These are phyloP conservation scores for Waltiozyma solani DNA, from an alignment of 1,139 yeast species.

Conservation along the genomic window DNA sequence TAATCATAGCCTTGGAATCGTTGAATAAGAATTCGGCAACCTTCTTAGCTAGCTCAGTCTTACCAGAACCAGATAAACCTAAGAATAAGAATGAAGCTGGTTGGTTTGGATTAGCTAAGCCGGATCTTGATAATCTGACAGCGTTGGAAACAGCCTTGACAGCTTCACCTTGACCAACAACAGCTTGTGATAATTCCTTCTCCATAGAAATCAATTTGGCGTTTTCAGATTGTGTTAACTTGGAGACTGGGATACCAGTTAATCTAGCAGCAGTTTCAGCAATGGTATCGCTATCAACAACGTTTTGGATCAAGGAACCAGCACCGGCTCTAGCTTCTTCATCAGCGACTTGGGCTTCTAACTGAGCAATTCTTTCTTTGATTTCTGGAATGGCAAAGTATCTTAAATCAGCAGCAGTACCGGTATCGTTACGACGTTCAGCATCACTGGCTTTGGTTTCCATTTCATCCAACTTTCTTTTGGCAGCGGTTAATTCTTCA, in stretches of 20 bases:
- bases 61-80: slow-evolving; percentile 97
- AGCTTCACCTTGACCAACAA: slow-evolving; percentile 95
- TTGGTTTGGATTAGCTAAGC: slow-evolving; percentile 89
- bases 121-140: slow-evolving; percentile 88
- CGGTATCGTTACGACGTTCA: slow-evolving; percentile 92
- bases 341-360: slow-evolving; percentile 70
- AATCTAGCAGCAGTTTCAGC: slow-evolving; percentile 96
- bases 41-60: slow-evolving; percentile 94
- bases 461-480: slow-evolving; percentile 85
- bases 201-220: slow-evolving; percentile 92
- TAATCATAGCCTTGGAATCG: slow-evolving; percentile 91
- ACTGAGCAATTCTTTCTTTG: slow-evolving; percentile 59
- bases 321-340: slow-evolving; percentile 56
- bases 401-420: slow-evolving; percentile 90
- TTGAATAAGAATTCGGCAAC: slow-evolving; percentile 93
- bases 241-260: slow-evolving; percentile 98
- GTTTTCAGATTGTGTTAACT: slow-evolving; percentile 92
- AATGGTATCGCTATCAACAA: slow-evolving; percentile 87
- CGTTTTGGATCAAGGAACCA: slow-evolving; percentile 69
- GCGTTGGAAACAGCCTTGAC: slow-evolving; percentile 95
- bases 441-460: slow-evolving; percentile 93
- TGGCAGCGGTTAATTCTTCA: slow-evolving; percentile 80
- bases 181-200: slow-evolving; percentile 66
- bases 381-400: slow-evolving; percentile 96
- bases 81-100: slow-evolving; percentile 93